A percentile compares a stretch with the other conserved stretches of the same genome.
phyloP scores from a whole-genome alignment of 495 filamentous ascomycete genomes.

The Neurospora tetrasperma region DNA sequence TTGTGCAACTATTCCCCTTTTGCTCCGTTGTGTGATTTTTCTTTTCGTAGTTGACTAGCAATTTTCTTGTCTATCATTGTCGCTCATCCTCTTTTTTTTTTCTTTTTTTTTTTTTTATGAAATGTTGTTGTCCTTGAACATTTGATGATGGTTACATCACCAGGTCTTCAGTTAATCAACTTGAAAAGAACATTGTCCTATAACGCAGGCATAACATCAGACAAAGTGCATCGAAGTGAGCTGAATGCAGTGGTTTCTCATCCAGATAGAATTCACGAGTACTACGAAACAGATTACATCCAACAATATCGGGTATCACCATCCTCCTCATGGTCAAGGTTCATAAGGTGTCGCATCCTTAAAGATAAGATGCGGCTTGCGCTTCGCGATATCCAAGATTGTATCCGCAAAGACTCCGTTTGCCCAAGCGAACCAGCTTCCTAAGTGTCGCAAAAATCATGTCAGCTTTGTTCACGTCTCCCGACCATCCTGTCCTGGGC shows the following conservation, averaged over 20 bases:
- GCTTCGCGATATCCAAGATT: slow-evolving; percentile 73
- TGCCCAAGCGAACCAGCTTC: slow-evolving; percentile 96
- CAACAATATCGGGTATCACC: background rate
- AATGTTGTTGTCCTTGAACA: no score
- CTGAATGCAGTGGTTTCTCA: background rate
- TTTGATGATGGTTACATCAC: background rate
- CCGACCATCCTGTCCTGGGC: background rate
- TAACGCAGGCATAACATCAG: background rate
- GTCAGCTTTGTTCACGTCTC: slow-evolving; percentile 18
- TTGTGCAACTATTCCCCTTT: background rate
- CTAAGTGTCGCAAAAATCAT: slow-evolving; percentile 21
- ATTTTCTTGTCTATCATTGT: no score
- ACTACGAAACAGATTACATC: background rate
- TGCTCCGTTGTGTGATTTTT: background rate
- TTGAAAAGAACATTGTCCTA: background rate
- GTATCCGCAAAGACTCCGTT: slow-evolving; percentile 95
- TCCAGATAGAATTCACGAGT: background rate
- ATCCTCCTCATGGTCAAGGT: slow-evolving; percentile 8
- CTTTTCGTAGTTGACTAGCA: background rate
- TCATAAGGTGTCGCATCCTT: slow-evolving; percentile 42
- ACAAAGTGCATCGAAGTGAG: background rate
- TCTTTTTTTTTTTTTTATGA: no score
- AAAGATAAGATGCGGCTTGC: slow-evolving; percentile 86
- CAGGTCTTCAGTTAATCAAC: background rate
- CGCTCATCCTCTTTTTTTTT: no score